Evolutionary conservation across 306 rosid genomes (phyloP), one percentile per base, ranked within the genome.

Genomic region (Comarum palustre): DNA sequence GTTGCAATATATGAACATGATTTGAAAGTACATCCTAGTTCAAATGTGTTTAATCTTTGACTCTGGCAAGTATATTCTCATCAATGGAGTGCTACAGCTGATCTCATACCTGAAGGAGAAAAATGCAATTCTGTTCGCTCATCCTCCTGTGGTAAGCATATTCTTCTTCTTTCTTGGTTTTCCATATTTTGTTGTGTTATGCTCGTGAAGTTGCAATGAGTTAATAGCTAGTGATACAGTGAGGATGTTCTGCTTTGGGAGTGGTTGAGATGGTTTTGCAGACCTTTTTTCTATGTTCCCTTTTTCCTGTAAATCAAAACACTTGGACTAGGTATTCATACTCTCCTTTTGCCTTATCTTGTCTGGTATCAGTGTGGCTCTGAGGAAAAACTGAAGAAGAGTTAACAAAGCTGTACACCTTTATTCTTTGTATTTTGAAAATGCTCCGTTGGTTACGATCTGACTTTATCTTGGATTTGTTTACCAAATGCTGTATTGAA

Each of bases 71-170:
- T 72, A 57, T 72, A 31, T 41, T n/a, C 15, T 41, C 42, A 63
- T 72, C 52, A 57, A 72, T 72, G 75, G 75, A 39, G 60, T 57
- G 32, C n/a, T 72, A 42, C 75, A 72, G 67, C 42, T 72, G 67
- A 32, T 72, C 54, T 55, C 75, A 1, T 57, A 72, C 66, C 25
- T 34, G 25, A 72, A 57, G 75, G 75, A 72, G 31, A 57, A 72
- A 57, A 41, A 57, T 41, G 75, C 67, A 72, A 72, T 72, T 38
- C 39, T 72, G 67, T 72, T 72, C 41, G 57, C 75, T 72, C 75
- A 72, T 25, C 75, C 75, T 39, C 75, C 66, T 17, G 54, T 15
- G 43, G 75, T 72, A 57, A 39, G 67, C 54, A 24, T 17, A 38
- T 57, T 55, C 1, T 16, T 22, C 15, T 27, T 38, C 1, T 55